phyloP scores from a whole-genome alignment of 2,329 filamentous ascomycete species.

The Ceratocystis destructans region DNA sequence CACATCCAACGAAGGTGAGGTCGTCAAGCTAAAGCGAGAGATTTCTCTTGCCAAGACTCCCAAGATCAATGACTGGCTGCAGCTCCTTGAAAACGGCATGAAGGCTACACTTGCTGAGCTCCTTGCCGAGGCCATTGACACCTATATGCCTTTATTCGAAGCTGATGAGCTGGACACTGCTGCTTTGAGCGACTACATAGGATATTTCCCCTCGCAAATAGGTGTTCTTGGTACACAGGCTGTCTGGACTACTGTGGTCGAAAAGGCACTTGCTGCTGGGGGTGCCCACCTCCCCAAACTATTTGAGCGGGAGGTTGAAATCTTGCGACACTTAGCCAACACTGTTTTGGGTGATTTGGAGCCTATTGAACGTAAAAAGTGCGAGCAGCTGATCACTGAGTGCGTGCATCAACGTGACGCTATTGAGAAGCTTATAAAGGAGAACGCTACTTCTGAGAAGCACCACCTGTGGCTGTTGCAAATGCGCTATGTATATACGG shows the following conservation, averaged over 20 bases:
- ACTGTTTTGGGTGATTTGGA: constrained; percentile 85
- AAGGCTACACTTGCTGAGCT: constrained; percentile 85
- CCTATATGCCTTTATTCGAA: constrained; percentile 67
- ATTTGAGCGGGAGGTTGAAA: constrained; percentile 69
- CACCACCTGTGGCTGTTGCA: constrained; percentile 90
- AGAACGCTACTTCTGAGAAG: constrained; percentile 57
- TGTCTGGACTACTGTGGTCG: constrained; percentile 82
- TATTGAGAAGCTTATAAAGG: constrained; percentile 70
- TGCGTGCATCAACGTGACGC: constrained; percentile 95
- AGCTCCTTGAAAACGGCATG: constrained; percentile 82
- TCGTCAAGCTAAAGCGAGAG: constrained; percentile 73
- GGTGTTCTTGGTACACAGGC: constrained; percentile 89
- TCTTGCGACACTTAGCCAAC: constrained; percentile 72
- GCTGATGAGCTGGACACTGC: constrained; percentile 54
- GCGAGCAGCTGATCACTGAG: constrained; percentile 96
- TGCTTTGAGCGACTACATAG: constrained; percentile 67
- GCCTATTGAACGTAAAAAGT: constrained; percentile 81
- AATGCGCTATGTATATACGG: constrained; percentile 86
- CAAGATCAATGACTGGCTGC: constrained; percentile 98
- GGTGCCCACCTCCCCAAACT: constrained; percentile 55
- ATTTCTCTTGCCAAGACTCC: constrained; percentile 89
- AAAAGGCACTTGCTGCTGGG: constrained; percentile 58
- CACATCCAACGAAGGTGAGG: constrained; percentile 88
- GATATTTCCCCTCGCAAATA: constrained; percentile 78
- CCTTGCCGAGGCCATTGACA: constrained; percentile 69